Evolutionary conservation across 345 rosid genomes (phyloP).

Genomic region (Psidium guajava): DNA sequence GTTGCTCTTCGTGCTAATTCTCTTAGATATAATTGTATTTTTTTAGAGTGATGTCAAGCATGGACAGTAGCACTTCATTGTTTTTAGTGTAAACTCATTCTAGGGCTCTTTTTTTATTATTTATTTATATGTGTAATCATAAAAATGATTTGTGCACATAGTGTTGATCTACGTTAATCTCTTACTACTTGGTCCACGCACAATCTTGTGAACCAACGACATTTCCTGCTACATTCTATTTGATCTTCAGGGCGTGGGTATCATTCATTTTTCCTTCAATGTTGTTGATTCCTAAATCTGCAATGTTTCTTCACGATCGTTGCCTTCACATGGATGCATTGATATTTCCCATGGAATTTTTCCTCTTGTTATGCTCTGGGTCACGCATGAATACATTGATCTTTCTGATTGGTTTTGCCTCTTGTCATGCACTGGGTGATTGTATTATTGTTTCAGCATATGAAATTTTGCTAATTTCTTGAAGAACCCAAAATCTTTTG

Average conservation of each 20-base stretch:
- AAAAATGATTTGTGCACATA: no score
- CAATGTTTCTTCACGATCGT: background rate
- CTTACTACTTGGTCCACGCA: no score
- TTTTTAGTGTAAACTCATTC: no score
- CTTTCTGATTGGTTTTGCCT: background rate
- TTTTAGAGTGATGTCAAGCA: no score
- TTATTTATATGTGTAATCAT: no score
- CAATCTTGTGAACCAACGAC: no score
- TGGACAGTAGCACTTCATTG: no score
- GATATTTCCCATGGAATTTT: background rate
- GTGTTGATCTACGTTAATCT: no score
- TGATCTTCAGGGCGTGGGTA: background rate
- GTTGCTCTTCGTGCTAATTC: no score
- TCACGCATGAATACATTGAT: background rate
- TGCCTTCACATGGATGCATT: background rate
- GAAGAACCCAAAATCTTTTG: background rate
- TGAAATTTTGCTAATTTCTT: background rate
- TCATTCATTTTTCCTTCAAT: background rate
- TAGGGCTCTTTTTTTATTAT: no score
- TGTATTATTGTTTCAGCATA: background rate
- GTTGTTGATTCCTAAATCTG: background rate
- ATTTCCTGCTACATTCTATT: no score
- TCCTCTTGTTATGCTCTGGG: background rate
- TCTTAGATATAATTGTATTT: no score
- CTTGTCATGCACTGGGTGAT: background rate